Evolutionary conservation across 805 yeast genomes (phyloP), one percentile per base, ranked within the genome.

Genomic region (Candida railenensis): DNA sequence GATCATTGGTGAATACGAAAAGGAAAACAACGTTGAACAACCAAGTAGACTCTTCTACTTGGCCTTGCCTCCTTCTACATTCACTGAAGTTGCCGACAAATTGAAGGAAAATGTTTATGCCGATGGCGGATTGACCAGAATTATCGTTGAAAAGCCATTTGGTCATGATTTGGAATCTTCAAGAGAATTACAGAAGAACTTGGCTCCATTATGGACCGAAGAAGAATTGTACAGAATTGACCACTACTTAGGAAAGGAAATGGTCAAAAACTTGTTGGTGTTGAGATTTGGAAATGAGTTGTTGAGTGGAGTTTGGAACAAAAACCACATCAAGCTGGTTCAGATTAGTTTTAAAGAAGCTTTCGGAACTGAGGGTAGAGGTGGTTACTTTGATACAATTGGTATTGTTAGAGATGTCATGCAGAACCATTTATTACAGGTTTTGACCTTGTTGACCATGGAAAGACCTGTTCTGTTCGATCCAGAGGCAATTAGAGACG

Each of bases 361-460:
- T n/a, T 94, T 94, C 58, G 99, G 99, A 46, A 94, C 99, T 36
- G 97, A 94, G 71, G 99, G 99, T 47, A 83, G 99, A 65, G 99
- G 99, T 56, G 99, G 99, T 34, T 94, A 94, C 74, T 94, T 94
- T 62, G 98, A 94, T 69, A 76, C 78, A 46, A 89, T 91, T 60
- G 99, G 99, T 48, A 94, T 94, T 63, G 87, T 94, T 56, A 83
- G 99, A 68, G 99, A 94, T 63, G 98, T 94, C 41, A 92, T 94
- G 89, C 99, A 94, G 75, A 94, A 94, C 77, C 99, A 94, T 72
- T 70, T 94, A 58, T 76, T 92, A 61, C 99, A 94, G 74, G 95
- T 92, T 19, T 73, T 94, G 62, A 91, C 98, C 4, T 68, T 94
- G 46, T 73, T 92, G 50, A 88, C 97, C 45, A 92, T 94, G 97